phyloP scores from a whole-genome alignment of 2,329 filamentous ascomycete genomes.

The Aspergillus fructus region DNA sequence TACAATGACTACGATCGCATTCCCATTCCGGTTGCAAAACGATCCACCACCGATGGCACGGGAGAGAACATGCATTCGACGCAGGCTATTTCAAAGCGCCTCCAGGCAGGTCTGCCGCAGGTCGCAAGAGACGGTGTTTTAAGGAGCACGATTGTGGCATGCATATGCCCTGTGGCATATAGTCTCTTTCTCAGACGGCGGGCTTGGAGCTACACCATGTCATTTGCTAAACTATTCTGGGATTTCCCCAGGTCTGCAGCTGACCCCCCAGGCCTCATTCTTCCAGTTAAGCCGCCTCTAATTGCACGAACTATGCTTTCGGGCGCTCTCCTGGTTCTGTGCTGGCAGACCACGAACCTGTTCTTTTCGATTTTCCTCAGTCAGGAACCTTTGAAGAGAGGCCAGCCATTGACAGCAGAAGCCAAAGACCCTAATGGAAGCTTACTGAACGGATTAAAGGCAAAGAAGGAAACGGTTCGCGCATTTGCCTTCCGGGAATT shows the following conservation, averaged over 20 bases:
- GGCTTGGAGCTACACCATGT: conserved; percentile 69
- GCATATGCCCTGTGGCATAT: conserved; percentile 60
- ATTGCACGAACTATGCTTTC: conserved; percentile 59
- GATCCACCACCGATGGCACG: conserved; percentile 27
- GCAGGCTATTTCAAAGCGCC: conserved; percentile 36
- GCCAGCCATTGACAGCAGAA: conserved; percentile 77
- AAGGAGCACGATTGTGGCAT: conserved; percentile 40
- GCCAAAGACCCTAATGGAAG: conserved; percentile 92
- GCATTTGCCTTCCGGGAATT: conserved; percentile 92
- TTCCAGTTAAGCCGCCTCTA: conserved; percentile 59
- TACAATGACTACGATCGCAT: conserved; percentile 72
- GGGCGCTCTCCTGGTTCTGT: conserved; percentile 64
- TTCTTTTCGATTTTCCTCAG: conserved; percentile 79
- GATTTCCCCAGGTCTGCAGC: conserved; percentile 72
- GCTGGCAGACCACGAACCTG: conserved; percentile 76
- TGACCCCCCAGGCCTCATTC: conserved; percentile 52
- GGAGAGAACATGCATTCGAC: conserved; percentile 39
- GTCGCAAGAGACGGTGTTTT: conserved; percentile 34
- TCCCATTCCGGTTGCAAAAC: conserved; percentile 48
- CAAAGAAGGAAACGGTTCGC: conserved; percentile 75
- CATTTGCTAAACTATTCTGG: conserved; percentile 70
- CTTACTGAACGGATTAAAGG: conserved; percentile 77
- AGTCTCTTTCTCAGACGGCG: conserved; percentile 59
- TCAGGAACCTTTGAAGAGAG: conserved; percentile 78
- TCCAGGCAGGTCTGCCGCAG: conserved; percentile 35